Base-by-base conservation (phyloP, 2,329 filamentous ascomycete genomes). In the Sarocladium kiliense region DNA sequence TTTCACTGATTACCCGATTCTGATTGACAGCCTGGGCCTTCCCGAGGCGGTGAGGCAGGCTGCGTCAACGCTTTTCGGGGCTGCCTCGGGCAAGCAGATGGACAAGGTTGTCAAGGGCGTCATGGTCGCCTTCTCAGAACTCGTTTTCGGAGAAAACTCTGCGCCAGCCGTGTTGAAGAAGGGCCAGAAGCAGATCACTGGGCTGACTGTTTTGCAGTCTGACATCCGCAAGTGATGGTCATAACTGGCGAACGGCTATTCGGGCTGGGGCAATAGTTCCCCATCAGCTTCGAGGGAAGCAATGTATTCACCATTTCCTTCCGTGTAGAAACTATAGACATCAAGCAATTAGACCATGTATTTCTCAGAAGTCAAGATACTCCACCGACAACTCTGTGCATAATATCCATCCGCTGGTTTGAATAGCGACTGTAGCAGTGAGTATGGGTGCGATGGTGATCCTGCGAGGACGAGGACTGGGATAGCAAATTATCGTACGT, bases 1-100 rank as follows among this genome's bases (percentile, higher is more conserved):
- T 0, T 72, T 65, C 32, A 68, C 66, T 0, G 70, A 72, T 41
- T 60, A 63, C 1, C 64, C 69, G 12, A 53, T 61, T 6, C 19
- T 71, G 4, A 34, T 70, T 16, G 58, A 55, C 9, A 61, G 57
- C 0, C 16, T 71, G 0, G 44, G 53, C 12, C 47, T 71, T 0
- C 61, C 66, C 0, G 56, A 50, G 1, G 54, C 55, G 1, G 45
- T 30, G 1, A 54, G 49, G 51, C 6, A 53, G 14, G 41, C 54
- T 3, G n/a, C 61, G 4, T 58, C 47, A 5, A 53, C 37, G 9
- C n/a, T n/a, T 23, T 54, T 30, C 23, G 65, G n/a, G 60, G 61
- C 2, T 60, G 49, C 25, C 50, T 63, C 12, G 53, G 50, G 54
- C 3, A 42, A 32, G 10, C 32, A 2, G 10, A 27, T 69, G 21